Evolutionary conservation across 331 rosid species (phyloP).

Genomic region (Dryas integrifolia): DNA sequence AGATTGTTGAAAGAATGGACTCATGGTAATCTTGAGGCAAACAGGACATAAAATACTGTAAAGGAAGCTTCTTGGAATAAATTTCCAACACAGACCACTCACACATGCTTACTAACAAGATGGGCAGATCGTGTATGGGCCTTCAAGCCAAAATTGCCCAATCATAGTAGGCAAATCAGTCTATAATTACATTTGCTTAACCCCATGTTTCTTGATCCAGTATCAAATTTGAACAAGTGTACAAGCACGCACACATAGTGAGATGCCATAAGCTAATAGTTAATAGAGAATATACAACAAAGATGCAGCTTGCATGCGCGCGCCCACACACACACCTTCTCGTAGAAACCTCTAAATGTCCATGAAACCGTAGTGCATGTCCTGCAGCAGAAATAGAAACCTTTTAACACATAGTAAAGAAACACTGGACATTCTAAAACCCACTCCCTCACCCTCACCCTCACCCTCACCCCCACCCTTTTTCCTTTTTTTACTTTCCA

Average conservation of each 20-base stretch:
- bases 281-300: background rate
- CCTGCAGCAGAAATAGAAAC: constrained; percentile 46
- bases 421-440: background rate
- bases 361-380: constrained; percentile 98
- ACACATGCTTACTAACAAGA: background rate
- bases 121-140: background rate
- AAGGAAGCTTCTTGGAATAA: background rate
- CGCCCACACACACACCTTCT: constrained; percentile 54
- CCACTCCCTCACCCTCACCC: constrained; percentile 1
- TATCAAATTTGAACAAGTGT: background rate
- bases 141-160: background rate
- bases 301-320: background rate
- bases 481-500: background rate
- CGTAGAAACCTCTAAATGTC: constrained; percentile 97
- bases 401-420: background rate
- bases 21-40: constrained; percentile 5
- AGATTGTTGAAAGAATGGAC: constrained; percentile 9
- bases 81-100: constrained; percentile 1
- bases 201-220: constrained; percentile 6
- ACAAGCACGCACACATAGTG: background rate
- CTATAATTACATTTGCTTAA: background rate
- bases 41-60: background rate
- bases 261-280: background rate
- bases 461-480: background rate
- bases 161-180: constrained; percentile 1